These are phyloP conservation scores for Cordyceps fumosorosea DNA, from an alignment of 2,329 filamentous ascomycete genomes.

Conservation along the genomic window DNA sequence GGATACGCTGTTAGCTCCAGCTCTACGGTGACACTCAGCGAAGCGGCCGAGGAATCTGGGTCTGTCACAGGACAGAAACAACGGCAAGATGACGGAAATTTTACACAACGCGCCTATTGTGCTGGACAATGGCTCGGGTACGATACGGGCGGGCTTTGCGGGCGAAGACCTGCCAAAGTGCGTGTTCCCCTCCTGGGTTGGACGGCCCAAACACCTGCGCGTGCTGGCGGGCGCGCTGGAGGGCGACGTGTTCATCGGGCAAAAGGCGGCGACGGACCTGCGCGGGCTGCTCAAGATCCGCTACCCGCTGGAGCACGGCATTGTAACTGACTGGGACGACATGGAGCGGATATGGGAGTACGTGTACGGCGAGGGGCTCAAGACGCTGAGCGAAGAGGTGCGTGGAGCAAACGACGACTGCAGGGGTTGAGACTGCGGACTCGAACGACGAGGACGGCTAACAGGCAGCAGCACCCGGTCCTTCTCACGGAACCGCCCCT, in stretches of 20 bases:
- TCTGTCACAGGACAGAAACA: not conserved
- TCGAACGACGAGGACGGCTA: constrained; percentile 5
- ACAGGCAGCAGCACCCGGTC: constrained; percentile 67
- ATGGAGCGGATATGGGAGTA: constrained; percentile 99
- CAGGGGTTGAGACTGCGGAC: not conserved
- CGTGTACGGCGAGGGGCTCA: constrained; percentile 91
- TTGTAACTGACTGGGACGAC: constrained; percentile 99
- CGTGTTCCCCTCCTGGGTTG: constrained; percentile 96
- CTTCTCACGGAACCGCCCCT: constrained; percentile 92
- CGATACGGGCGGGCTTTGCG: constrained; percentile 93
- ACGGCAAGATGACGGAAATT: constrained; percentile 45
- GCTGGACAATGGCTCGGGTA: constrained; percentile 97
- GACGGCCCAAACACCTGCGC: constrained; percentile 87
- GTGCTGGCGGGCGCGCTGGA: constrained; percentile 95
- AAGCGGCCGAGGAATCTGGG: not conserved
- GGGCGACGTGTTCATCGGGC: constrained; percentile 94
- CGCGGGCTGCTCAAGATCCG: constrained; percentile 90
- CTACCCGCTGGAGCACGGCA: constrained; percentile 93
- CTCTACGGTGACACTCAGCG: not conserved
- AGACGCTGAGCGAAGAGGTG: constrained; percentile 94
- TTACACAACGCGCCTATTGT: constrained; percentile 98
- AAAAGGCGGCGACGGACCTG: constrained; percentile 79
- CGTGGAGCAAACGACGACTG: constrained; percentile 12
- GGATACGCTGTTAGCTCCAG: constrained; percentile 3
- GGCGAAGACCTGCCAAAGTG: constrained; percentile 94